These are phyloP conservation scores for Iris pallida DNA, from an alignment of 116 monocot genomes.

Conservation along the genomic window DNA sequence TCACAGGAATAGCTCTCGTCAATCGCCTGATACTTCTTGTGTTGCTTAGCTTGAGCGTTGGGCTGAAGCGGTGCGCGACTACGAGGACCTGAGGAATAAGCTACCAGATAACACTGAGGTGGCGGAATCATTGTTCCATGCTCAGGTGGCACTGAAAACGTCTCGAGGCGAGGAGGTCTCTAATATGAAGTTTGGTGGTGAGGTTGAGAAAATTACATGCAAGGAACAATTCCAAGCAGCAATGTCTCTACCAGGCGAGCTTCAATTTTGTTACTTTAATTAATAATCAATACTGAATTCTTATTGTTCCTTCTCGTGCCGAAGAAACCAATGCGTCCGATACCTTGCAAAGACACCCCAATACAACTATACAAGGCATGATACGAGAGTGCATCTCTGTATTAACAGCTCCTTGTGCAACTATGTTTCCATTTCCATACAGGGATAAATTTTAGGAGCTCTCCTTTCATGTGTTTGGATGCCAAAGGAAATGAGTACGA, in stretches of 20 bases:
- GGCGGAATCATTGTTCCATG: constrained; percentile 26
- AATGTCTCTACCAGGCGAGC: constrained; percentile 25
- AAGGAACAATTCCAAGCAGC: constrained; percentile 34
- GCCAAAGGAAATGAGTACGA: too few relatives aligned
- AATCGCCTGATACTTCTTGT: background rate
- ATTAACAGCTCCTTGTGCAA: too few relatives aligned
- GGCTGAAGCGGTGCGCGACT: constrained; percentile 37
- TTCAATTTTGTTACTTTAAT: background rate
- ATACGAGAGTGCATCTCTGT: too few relatives aligned
- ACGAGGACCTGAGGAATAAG: constrained; percentile 31
- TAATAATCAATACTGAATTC: too few relatives aligned
- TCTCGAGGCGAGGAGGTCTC: constrained; percentile 33
- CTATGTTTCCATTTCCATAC: too few relatives aligned
- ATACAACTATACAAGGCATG: too few relatives aligned
- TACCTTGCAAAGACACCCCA: too few relatives aligned
- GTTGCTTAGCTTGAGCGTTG: constrained; percentile 37
- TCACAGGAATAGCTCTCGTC: background rate
- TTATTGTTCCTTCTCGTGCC: too few relatives aligned
- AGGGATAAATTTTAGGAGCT: too few relatives aligned
- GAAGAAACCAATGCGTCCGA: too few relatives aligned
- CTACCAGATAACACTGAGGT: constrained; percentile 27
- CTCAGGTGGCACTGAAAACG: constrained; percentile 31
- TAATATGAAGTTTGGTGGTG: constrained; percentile 32
- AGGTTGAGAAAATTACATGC: constrained; percentile 27
- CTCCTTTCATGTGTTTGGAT: too few relatives aligned